Evolutionary conservation across 805 yeast genomes (phyloP).

Genomic region (Metschnikowia anglica): DNA sequence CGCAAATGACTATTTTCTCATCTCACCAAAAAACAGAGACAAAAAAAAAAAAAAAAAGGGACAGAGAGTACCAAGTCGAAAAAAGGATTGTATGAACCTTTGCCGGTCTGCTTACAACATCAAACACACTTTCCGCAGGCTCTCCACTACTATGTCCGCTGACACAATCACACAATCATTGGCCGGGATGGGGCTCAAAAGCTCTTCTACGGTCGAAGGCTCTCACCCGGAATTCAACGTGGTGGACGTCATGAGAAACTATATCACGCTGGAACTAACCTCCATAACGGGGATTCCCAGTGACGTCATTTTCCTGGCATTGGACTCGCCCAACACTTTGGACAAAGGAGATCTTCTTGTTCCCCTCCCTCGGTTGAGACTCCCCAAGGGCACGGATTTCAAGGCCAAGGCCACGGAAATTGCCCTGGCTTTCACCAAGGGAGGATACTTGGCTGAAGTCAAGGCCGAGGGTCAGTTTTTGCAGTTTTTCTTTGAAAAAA

Average conservation of each 20-base stretch:
- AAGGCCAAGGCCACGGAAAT: conserved; percentile 74
- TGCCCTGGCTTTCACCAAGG: conserved; percentile 74
- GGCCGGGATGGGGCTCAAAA: conserved; percentile 35
- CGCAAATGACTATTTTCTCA: conserved; percentile 10
- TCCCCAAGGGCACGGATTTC: conserved; percentile 71
- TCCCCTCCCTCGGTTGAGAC: conserved; percentile 82
- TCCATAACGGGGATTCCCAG: conserved; percentile 70
- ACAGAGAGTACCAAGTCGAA: neutral
- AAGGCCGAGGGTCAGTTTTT: conserved; percentile 86
- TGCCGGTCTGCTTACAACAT: conserved; percentile 8
- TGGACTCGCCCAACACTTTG: conserved; percentile 81
- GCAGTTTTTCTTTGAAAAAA: conserved; percentile 79
- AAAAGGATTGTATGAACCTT: conserved; percentile 12
- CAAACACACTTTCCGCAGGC: conserved; percentile 7
- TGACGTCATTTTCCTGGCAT: conserved; percentile 70
- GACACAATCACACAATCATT: conserved; percentile 36
- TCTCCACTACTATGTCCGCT: conserved; percentile 21
- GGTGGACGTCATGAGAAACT: conserved; percentile 85
- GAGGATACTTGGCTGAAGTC: conserved; percentile 65
- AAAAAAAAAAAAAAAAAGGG: neutral
- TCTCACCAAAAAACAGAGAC: conserved; percentile 4
- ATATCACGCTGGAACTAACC: conserved; percentile 76
- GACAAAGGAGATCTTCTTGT: conserved; percentile 92
- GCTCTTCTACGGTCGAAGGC: conserved; percentile 42
- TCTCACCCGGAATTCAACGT: conserved; percentile 79